Percentiles rank a stretch among this genome's conserved stretches.
These are phyloP conservation scores for Trichoderma aggressivum DNA, from an alignment of 2,329 filamentous ascomycete species.

Conservation along the genomic window DNA sequence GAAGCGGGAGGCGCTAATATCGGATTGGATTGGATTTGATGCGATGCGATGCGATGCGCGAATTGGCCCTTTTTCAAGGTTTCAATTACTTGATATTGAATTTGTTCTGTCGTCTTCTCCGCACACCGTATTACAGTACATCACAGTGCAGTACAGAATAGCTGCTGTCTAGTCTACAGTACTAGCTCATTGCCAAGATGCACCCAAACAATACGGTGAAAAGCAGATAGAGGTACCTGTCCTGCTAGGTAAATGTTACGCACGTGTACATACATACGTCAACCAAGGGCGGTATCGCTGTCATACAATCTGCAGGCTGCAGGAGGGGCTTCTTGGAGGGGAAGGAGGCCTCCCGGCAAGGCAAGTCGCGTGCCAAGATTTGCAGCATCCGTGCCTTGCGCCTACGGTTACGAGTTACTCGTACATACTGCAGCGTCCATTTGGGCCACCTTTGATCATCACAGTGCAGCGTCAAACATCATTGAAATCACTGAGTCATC, in stretches of 20 bases:
- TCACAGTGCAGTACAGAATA: background rate
- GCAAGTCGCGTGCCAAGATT: background rate
- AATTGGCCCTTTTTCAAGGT: background rate
- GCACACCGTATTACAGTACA: too few species aligned
- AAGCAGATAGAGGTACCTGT: background rate
- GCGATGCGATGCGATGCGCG: background rate
- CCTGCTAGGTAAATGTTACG: background rate
- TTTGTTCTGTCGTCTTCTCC: too few species aligned
- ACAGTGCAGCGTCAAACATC: background rate
- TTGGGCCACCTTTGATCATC: background rate
- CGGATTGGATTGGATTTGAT: background rate
- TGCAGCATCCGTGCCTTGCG: background rate
- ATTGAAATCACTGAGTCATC: background rate
- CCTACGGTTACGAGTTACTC: background rate
- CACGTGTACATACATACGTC: background rate
- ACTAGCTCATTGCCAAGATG: background rate
- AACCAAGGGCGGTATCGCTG: background rate
- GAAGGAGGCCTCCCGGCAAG: slow-evolving; percentile 12
- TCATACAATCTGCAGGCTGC: background rate
- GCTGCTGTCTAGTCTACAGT: background rate
- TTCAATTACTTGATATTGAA: too few species aligned
- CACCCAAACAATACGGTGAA: background rate
- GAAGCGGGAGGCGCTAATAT: background rate
- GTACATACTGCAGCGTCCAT: background rate
- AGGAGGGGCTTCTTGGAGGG: background rate